Evolutionary conservation across 805 yeast genomes (phyloP).

Genomic region (Spathaspora passalidarum): DNA sequence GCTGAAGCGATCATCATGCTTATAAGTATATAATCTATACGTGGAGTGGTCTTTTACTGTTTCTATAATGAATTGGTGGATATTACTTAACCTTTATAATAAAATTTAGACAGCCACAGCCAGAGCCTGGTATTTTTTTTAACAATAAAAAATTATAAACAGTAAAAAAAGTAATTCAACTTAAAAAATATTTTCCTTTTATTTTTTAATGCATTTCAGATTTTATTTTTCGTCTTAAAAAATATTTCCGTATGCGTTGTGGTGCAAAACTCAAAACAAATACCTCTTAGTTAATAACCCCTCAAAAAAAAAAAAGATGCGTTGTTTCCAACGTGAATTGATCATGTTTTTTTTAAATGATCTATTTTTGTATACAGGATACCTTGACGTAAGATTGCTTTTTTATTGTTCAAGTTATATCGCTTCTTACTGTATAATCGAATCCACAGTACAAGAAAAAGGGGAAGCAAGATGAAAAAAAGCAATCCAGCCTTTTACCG

Average conservation of each 20-base stretch:
- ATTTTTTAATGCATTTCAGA: not conserved
- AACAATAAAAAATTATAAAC: not conserved
- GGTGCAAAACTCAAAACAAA: not conserved
- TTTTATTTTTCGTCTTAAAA: not conserved
- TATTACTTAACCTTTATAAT: not conserved
- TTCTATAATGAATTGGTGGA: not conserved
- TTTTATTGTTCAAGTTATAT: not conserved
- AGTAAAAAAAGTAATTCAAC: not conserved
- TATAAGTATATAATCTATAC: not conserved
- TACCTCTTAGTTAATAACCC: slow-evolving; percentile 1
- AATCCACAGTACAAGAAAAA: not conserved
- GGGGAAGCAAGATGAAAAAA: not conserved
- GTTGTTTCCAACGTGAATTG: not conserved
- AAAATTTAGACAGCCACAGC: not conserved
- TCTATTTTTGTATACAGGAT: not conserved
- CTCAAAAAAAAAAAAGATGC: not conserved
- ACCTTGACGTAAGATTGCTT: not conserved
- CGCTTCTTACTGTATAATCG: not conserved
- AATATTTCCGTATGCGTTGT: not conserved
- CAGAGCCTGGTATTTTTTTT: not conserved
- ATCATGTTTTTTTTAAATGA: not conserved
- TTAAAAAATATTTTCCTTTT: not conserved
- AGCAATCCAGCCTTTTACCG: not conserved
- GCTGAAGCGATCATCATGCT: slow-evolving; percentile 3
- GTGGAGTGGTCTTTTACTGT: not conserved